A percentile compares a stretch with the other conserved stretches of the same genome.
Conservation (phyloP, 2,329 filamentous ascomycete genomes). For the Aspergillus luchuensis region DNA sequence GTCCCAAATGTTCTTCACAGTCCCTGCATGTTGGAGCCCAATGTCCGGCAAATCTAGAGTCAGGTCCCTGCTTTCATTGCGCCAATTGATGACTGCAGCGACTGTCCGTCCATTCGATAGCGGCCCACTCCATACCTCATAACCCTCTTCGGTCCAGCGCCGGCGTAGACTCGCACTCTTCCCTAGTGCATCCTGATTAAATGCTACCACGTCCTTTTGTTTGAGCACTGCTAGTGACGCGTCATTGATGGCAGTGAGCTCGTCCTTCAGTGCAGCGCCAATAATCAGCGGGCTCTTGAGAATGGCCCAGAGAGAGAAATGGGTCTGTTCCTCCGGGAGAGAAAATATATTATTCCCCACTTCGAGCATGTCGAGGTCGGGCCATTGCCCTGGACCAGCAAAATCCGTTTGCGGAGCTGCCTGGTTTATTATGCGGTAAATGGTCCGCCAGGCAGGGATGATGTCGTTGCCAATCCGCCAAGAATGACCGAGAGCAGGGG, state of each 20-base stretch:
- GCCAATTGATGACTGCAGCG: conserved; percentile 55
- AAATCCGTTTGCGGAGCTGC: conserved; percentile 51
- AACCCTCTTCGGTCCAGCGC: conserved; percentile 52
- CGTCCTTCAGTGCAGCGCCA: conserved; percentile 47
- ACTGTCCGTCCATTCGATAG: conserved; percentile 49
- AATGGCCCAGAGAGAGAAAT: conserved; percentile 57
- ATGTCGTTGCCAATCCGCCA: conserved; percentile 60
- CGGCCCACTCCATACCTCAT: conserved; percentile 56
- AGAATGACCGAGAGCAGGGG: conserved; percentile 49
- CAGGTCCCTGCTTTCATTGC: conserved; percentile 46
- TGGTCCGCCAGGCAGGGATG: conserved; percentile 53
- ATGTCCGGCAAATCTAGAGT: conserved; percentile 46
- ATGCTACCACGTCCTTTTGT: conserved; percentile 58
- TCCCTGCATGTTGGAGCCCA: conserved; percentile 44
- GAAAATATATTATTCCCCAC: conserved; percentile 53
- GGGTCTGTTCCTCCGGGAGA: conserved; percentile 52
- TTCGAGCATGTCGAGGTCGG: conserved; percentile 58
- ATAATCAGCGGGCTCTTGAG: conserved; percentile 55
- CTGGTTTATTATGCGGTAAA: conserved; percentile 57
- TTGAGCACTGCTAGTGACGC: conserved; percentile 48
- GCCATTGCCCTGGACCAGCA: conserved; percentile 51
- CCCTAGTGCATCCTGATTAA: conserved; percentile 60
- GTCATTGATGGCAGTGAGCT: conserved; percentile 35
- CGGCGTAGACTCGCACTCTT: conserved; percentile 54
- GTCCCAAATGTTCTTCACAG: conserved; percentile 35